These are phyloP conservation scores for Acrocalymma vagum DNA, from an alignment of 2,329 filamentous ascomycete genomes.

Conservation along the genomic window DNA sequence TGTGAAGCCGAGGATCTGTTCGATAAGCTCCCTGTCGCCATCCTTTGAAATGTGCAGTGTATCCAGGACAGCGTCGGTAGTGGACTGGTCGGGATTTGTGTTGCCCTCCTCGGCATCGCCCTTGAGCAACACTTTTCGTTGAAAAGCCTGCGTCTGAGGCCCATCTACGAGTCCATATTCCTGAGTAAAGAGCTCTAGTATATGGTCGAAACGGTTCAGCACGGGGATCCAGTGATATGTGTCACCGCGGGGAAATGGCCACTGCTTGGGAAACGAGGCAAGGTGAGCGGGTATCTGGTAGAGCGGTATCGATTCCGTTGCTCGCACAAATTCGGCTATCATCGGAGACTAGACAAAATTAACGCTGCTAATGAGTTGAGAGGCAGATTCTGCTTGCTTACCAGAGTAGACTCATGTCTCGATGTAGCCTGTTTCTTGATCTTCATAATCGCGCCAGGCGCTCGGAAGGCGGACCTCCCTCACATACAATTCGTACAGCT, in stretches of 20 bases:
- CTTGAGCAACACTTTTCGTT: conserved; percentile 69
- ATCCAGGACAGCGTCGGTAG: conserved; percentile 57
- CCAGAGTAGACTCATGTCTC: conserved; percentile 62
- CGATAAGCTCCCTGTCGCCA: conserved; percentile 81
- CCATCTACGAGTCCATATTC: conserved; percentile 82
- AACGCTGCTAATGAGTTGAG: conserved; percentile 14
- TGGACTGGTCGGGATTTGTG: conserved; percentile 34
- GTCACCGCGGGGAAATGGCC: conserved; percentile 95
- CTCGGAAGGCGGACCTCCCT: conserved; percentile 44
- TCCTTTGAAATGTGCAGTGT: conserved; percentile 73
- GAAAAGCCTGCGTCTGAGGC: conserved; percentile 81
- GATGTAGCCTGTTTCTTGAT: conserved; percentile 65
- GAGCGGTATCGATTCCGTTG: conserved; percentile 73
- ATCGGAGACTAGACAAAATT: conserved; percentile 88
- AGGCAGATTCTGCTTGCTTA: conserved; percentile 30
- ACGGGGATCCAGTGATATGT: conserved; percentile 98
- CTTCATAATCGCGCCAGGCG: conserved; percentile 56
- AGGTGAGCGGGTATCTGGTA: conserved; percentile 81
- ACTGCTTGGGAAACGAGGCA: conserved; percentile 81
- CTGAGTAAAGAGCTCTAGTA: conserved; percentile 82
- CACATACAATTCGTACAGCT: conserved; percentile 45
- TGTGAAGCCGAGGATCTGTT: conserved; percentile 84
- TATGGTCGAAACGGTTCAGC: conserved; percentile 89
- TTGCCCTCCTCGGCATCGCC: conserved; percentile 59
- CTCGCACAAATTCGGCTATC: conserved; percentile 80